Conservation (phyloP, 2,329 filamentous ascomycete genomes). For the Fusarium algeriense region DNA sequence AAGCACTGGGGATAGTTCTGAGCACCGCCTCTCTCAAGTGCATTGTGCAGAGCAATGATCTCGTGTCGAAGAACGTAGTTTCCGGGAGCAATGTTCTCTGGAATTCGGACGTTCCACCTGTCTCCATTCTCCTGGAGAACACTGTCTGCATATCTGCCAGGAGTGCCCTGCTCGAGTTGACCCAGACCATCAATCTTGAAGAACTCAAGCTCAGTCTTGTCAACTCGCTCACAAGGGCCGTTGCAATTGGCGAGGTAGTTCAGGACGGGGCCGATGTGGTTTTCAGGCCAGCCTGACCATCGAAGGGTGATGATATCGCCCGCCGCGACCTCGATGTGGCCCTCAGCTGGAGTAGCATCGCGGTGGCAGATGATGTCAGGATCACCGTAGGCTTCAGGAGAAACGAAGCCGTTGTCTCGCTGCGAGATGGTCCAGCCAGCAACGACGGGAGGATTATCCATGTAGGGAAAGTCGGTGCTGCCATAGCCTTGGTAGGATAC, state of each 20-base stretch:
- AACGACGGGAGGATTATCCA: constrained; percentile 52
- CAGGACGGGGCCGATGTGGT: constrained; percentile 62
- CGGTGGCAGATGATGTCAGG: constrained; percentile 64
- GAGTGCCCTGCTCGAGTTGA: constrained; percentile 51
- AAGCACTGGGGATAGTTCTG: constrained; percentile 68
- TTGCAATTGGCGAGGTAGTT: constrained; percentile 61
- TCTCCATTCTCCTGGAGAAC: constrained; percentile 64
- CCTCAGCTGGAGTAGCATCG: constrained; percentile 54
- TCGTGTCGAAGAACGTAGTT: constrained; percentile 69
- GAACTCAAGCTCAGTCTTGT: constrained; percentile 59
- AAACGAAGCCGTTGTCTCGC: constrained; percentile 61
- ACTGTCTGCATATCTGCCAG: constrained; percentile 57
- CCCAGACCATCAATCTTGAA: constrained; percentile 61
- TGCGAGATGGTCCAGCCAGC: constrained; percentile 59
- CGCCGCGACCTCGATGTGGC: constrained; percentile 57
- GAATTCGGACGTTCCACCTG: constrained; percentile 64
- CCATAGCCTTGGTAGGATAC: constrained; percentile 58
- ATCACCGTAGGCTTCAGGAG: constrained; percentile 56
- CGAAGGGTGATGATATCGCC: constrained; percentile 60
- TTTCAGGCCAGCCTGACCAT: constrained; percentile 64
- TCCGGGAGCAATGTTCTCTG: constrained; percentile 59
- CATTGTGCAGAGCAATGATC: constrained; percentile 66
- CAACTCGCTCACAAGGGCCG: constrained; percentile 55
- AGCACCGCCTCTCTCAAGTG: constrained; percentile 56
- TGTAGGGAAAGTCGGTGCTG: constrained; percentile 52